A percentile compares a stretch with the other conserved stretches of the same genome.
These are phyloP conservation scores for Strobilomyces dryophilus DNA, from an alignment of 768 basidiomycete genomes.

Conservation along the genomic window DNA sequence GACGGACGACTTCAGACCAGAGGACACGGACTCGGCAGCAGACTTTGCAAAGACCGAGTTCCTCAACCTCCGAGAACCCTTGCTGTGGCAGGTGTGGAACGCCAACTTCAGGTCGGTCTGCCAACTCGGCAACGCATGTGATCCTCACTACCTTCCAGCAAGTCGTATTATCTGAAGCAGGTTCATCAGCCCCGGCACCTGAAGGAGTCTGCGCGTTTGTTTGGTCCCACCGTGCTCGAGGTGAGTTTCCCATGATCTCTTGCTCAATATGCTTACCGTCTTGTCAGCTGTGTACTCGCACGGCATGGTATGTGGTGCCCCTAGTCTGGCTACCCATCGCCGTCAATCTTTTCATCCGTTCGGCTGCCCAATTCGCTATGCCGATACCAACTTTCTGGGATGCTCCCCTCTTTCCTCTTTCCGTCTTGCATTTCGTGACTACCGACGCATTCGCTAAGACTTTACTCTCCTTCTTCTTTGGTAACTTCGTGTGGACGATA, in stretches of 20 bases:
- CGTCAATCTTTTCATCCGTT: constrained; percentile 72
- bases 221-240: constrained; percentile 80
- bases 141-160: constrained; percentile 42
- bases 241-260: constrained; percentile 32
- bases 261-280: neutral
- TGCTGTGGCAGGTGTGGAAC: constrained; percentile 84
- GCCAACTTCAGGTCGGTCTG: constrained; percentile 69
- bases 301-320: constrained; percentile 93
- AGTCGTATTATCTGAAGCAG: constrained; percentile 93
- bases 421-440: constrained; percentile 45
- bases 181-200: constrained; percentile 95
- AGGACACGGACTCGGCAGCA: constrained; percentile 73
- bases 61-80: constrained; percentile 81
- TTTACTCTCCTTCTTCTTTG: constrained; percentile 68
- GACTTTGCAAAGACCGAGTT: constrained; percentile 92
- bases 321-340: constrained; percentile 88
- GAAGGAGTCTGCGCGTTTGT: constrained; percentile 78
- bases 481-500: constrained; percentile 91
- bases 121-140: neutral
- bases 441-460: constrained; percentile 50
- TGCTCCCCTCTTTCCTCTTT: constrained; percentile 53
- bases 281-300: constrained; percentile 71
- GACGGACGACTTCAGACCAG: constrained; percentile 85
- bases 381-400: constrained; percentile 61
- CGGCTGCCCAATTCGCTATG: constrained; percentile 75